These are phyloP conservation scores for Fraxinus xanthoxyloides DNA, from an alignment of 305 asterid genomes.

Conservation along the genomic window DNA sequence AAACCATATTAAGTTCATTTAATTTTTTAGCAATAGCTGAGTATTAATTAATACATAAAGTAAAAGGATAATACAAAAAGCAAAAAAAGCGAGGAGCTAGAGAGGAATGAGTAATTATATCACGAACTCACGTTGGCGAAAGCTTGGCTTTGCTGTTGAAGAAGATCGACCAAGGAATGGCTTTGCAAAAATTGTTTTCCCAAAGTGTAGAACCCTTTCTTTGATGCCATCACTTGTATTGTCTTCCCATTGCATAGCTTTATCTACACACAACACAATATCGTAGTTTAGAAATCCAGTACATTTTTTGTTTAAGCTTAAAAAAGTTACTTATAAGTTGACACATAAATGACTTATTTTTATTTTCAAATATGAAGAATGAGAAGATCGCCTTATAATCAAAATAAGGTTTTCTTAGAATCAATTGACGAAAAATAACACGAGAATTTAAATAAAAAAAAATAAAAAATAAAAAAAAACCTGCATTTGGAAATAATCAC, in stretches of 20 bases:
- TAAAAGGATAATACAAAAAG: background rate
- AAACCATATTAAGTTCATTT: background rate
- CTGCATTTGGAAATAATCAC: constrained; percentile 88
- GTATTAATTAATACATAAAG: constrained; percentile 2
- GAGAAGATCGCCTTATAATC: background rate
- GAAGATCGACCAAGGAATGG: constrained; percentile 96
- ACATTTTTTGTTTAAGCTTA: background rate
- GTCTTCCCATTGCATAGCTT: constrained; percentile 95
- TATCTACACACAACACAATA: constrained; percentile 55
- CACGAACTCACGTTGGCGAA: constrained; percentile 71
- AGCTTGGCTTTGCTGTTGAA: constrained; percentile 98
- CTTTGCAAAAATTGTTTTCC: constrained; percentile 78
- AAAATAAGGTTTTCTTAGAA: background rate
- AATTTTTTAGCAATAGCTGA: constrained; percentile 9
- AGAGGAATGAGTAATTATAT: background rate
- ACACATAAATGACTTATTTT: background rate
- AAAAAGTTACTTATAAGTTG: background rate
- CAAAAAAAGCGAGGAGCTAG: background rate
- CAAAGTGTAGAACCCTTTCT: constrained; percentile 75
- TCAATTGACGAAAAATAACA: background rate
- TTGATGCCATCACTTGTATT: constrained; percentile 79
- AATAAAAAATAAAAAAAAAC: constrained; percentile 23
- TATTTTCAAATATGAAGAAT: background rate
- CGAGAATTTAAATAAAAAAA: background rate
- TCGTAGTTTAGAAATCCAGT: constrained; percentile 26